Conservation (phyloP, 2,329 filamentous ascomycete species). For the Claviceps purpurea region DNA sequence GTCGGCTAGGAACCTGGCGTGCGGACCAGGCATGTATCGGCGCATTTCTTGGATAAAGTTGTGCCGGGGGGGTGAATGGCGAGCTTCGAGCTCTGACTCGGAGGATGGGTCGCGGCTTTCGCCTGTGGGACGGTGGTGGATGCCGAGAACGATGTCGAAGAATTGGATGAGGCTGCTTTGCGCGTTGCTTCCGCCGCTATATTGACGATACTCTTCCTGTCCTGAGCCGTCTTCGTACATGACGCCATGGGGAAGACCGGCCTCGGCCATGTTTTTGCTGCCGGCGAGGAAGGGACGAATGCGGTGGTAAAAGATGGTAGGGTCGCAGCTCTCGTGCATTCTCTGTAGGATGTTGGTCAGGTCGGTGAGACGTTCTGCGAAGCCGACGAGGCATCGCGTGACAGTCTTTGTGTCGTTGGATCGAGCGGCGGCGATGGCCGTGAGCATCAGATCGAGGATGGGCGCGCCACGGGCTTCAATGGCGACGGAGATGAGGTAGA, state of each 20-base stretch:
- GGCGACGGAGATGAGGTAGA: slow-evolving; percentile 88
- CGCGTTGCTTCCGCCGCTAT: slow-evolving; percentile 88
- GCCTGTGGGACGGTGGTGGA: slow-evolving; percentile 84
- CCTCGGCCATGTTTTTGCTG: slow-evolving; percentile 95
- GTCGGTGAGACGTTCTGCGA: slow-evolving; percentile 82
- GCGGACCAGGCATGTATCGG: slow-evolving; percentile 87
- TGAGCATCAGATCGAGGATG: slow-evolving; percentile 77
- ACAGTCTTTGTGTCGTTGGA: slow-evolving; percentile 57
- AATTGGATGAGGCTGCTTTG: slow-evolving; percentile 96
- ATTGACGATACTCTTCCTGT: slow-evolving; percentile 60
- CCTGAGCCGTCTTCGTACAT: slow-evolving; percentile 73
- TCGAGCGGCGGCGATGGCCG: slow-evolving; percentile 70
- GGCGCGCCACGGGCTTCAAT: slow-evolving; percentile 87
- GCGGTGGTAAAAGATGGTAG: slow-evolving; percentile 86
- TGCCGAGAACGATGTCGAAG: slow-evolving; percentile 82
- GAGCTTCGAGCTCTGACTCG: slow-evolving; percentile 29
- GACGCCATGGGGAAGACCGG: slow-evolving; percentile 76
- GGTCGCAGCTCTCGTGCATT: slow-evolving; percentile 94
- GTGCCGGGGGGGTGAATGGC: slow-evolving; percentile 33
- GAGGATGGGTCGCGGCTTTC: slow-evolving; percentile 36
- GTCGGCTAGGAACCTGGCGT: slow-evolving; percentile 77
- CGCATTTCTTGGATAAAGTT: slow-evolving; percentile 98
- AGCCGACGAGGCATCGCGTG: slow-evolving; percentile 59
- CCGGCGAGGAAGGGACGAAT: slow-evolving; percentile 94
- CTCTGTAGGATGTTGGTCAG: slow-evolving; percentile 64